phyloP scores from a whole-genome alignment of 768 basidiomycete genomes.

The Collybiopsis luxurians region DNA sequence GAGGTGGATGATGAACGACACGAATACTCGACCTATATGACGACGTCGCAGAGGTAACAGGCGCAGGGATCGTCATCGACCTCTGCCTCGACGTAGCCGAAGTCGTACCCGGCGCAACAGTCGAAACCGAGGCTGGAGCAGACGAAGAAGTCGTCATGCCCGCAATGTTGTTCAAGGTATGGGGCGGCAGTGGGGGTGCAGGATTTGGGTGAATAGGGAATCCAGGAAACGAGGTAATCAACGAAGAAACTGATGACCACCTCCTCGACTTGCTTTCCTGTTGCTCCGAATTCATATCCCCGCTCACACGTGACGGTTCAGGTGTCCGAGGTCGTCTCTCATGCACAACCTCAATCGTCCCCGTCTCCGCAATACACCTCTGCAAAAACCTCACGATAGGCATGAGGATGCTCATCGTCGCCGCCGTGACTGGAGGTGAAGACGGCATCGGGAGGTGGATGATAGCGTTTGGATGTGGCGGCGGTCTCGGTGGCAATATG shows the following conservation, averaged over 20 bases:
- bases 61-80: conserved; percentile 17
- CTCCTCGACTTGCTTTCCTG: conserved; percentile 21
- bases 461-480: conserved; percentile 68
- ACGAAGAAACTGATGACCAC: conserved; percentile 42
- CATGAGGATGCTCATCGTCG: conserved; percentile 55
- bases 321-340: not conserved
- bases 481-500: conserved; percentile 54
- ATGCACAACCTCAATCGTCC: not conserved
- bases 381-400: conserved; percentile 70
- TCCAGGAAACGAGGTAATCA: conserved; percentile 37
- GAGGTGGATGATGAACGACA: not conserved
- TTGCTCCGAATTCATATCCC: not conserved
- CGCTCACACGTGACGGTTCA: not conserved
- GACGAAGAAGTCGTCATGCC: not conserved
- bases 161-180: not conserved
- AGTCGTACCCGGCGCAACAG: not conserved
- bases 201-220: conserved; percentile 24
- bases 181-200: conserved; percentile 14
- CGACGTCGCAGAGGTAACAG: conserved; percentile 16
- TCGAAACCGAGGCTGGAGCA: too few species aligned
- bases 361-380: conserved; percentile 39
- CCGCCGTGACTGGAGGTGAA: conserved; percentile 52
- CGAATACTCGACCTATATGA: not conserved
- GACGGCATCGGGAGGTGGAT: conserved; percentile 77
- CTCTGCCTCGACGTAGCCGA: conserved; percentile 2